A percentile compares a stretch with the other conserved stretches of the same genome.
phyloP scores from a whole-genome alignment of 768 basidiomycete genomes.

The Lactarius trivialis region DNA sequence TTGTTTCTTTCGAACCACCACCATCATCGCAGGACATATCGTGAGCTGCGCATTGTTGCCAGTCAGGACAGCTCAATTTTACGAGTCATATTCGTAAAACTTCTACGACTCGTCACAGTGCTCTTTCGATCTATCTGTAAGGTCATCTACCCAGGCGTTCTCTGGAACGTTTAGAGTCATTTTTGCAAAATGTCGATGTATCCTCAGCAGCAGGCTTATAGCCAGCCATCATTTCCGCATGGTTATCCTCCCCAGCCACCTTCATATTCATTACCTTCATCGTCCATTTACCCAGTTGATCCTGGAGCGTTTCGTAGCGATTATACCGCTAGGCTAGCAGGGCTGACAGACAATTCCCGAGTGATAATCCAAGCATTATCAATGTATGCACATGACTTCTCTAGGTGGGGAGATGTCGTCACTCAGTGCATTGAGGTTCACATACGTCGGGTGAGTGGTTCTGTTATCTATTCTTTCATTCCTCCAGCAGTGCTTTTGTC shows the following conservation, averaged over 20 bases:
- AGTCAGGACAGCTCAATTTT: conserved; percentile 17
- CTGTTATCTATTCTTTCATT: conserved; percentile 20
- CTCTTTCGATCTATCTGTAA: conserved; percentile 11
- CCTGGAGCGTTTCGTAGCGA: conserved; percentile 73
- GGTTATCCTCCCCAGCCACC: conserved; percentile 34
- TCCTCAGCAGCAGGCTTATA: conserved; percentile 45
- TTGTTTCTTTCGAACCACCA: conserved; percentile 24
- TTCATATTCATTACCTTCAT: conserved; percentile 41
- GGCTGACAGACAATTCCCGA: conserved; percentile 90
- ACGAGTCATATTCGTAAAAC: conserved; percentile 17
- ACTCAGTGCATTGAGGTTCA: conserved; percentile 79
- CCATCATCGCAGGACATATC: conserved; percentile 21
- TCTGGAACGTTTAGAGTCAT: conserved; percentile 17
- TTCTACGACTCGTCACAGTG: conserved; percentile 12
- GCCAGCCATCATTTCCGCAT: conserved; percentile 36
- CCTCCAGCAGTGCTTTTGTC: background rate
- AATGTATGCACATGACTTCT: conserved; percentile 84
- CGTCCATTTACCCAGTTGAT: conserved; percentile 47
- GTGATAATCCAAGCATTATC: conserved; percentile 91
- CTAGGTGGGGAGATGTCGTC: conserved; percentile 71
- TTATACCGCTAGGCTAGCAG: conserved; percentile 63
- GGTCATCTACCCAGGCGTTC: conserved; percentile 17
- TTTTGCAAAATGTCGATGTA: conserved; percentile 51
- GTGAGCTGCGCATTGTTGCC: conserved; percentile 21
- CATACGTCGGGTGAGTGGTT: conserved; percentile 76